phyloP scores from a whole-genome alignment of 441 rosid genomes.

The Euphorbia schlechtendalii region DNA sequence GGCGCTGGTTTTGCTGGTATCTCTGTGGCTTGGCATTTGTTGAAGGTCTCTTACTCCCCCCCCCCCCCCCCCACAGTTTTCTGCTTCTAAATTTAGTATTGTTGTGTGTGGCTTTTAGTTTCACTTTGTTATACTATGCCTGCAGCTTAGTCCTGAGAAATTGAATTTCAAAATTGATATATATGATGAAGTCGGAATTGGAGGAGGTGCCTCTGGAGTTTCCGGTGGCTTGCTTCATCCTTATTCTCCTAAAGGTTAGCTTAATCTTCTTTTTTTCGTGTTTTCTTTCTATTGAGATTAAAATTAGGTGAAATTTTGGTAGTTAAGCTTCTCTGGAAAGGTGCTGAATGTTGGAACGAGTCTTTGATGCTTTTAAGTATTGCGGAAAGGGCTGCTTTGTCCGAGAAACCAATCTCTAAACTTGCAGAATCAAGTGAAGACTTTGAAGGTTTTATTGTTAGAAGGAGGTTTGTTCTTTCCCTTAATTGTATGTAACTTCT shows the following conservation, averaged over 20 bases:
- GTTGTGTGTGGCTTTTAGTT: neutral
- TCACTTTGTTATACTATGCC: slow-evolving; percentile 2
- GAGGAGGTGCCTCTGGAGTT: slow-evolving; percentile 93
- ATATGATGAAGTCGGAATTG: slow-evolving; percentile 81
- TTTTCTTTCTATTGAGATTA: neutral
- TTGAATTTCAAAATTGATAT: slow-evolving; percentile 50
- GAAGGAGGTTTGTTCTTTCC: slow-evolving; percentile 58
- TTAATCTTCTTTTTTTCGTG: neutral
- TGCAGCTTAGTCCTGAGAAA: slow-evolving; percentile 57
- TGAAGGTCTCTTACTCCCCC: slow-evolving; percentile 38
- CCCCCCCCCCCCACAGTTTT: neutral
- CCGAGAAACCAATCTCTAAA: slow-evolving; percentile 24
- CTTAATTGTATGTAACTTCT: neutral
- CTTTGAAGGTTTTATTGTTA: slow-evolving; percentile 39
- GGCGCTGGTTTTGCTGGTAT: slow-evolving; percentile 98
- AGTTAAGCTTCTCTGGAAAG: slow-evolving; percentile 87
- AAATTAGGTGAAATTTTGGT: slow-evolving; percentile 11
- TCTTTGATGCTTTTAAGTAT: slow-evolving; percentile 57
- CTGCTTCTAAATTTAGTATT: neutral
- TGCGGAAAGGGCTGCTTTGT: slow-evolving; percentile 51
- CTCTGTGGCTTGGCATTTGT: slow-evolving; percentile 80
- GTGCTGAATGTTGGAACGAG: slow-evolving; percentile 86
- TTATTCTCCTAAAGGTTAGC: slow-evolving; percentile 75
- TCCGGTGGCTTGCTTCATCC: slow-evolving; percentile 97
- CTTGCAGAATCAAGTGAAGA: slow-evolving; percentile 24